A percentile compares a stretch with the other conserved stretches of the same genome.
phyloP scores from a whole-genome alignment of 2,329 filamentous ascomycete genomes.

The Fusarium mundagurra region DNA sequence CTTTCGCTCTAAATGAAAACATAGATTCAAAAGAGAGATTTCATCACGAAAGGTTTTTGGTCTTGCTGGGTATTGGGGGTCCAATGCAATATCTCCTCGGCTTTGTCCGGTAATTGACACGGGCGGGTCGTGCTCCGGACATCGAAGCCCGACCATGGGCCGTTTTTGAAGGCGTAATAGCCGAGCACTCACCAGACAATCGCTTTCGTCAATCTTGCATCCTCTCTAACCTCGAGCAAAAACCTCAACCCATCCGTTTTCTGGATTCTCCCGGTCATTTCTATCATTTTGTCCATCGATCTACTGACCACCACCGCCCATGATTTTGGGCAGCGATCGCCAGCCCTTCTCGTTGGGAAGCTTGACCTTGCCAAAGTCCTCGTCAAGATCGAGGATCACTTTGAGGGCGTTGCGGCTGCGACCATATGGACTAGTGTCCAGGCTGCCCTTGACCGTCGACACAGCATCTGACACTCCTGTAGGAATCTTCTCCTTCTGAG shows the following conservation, averaged over 20 bases:
- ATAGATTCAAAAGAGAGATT: slow-evolving; percentile 17
- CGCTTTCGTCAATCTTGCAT: slow-evolving; percentile 12
- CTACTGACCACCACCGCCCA: slow-evolving; percentile 54
- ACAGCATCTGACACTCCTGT: slow-evolving; percentile 71
- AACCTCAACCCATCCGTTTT: background rate
- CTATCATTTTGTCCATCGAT: background rate
- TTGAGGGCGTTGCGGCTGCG: slow-evolving; percentile 90
- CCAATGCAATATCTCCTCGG: slow-evolving; percentile 11
- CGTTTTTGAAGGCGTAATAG: slow-evolving; percentile 26
- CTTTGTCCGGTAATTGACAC: slow-evolving; percentile 31
- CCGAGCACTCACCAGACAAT: slow-evolving; percentile 37
- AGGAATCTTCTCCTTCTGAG: slow-evolving; percentile 61
- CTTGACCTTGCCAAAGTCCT: slow-evolving; percentile 85
- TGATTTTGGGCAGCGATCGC: slow-evolving; percentile 62
- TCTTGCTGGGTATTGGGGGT: background rate
- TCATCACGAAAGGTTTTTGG: background rate
- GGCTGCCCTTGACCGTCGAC: slow-evolving; percentile 51
- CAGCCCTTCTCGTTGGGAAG: slow-evolving; percentile 64
- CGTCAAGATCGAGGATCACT: slow-evolving; percentile 92
- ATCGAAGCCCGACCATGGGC: slow-evolving; percentile 26
- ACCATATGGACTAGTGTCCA: slow-evolving; percentile 60
- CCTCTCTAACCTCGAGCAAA: slow-evolving; percentile 11
- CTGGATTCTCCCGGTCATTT: background rate
- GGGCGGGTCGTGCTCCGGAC: slow-evolving; percentile 21
- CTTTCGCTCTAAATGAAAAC: slow-evolving; percentile 22